phyloP scores from a whole-genome alignment of 2,329 filamentous ascomycete species.

The Cladophialophora carrionii region DNA sequence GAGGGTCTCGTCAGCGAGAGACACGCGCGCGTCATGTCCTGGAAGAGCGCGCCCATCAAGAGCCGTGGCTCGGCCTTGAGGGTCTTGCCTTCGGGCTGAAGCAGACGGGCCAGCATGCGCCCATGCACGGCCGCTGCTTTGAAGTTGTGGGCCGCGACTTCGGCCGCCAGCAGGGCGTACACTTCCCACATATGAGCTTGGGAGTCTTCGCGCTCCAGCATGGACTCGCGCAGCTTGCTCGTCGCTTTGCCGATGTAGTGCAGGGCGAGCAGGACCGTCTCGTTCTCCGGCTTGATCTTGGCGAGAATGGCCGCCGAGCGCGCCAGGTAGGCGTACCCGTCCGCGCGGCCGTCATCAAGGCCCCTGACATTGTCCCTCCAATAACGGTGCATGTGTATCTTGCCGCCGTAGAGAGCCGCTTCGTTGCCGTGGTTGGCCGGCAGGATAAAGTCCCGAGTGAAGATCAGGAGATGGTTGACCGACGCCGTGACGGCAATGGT shows the following conservation, averaged over 20 bases:
- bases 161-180: constrained; percentile 24
- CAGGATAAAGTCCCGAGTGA: constrained; percentile 18
- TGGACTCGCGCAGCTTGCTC: constrained; percentile 13
- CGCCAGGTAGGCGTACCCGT: constrained; percentile 18
- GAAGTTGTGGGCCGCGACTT: constrained; percentile 21
- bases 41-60: constrained; percentile 11
- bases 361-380: constrained; percentile 14
- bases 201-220: background rate
- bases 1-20: constrained; percentile 15
- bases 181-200: constrained; percentile 11
- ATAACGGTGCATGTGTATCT: constrained; percentile 2
- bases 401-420: background rate
- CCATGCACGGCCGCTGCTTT: constrained; percentile 19
- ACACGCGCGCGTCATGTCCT: constrained; percentile 18
- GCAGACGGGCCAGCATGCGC: constrained; percentile 14
- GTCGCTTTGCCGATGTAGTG: constrained; percentile 16
- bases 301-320: constrained; percentile 7
- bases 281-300: background rate
- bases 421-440: constrained; percentile 12
- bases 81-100: constrained; percentile 14
- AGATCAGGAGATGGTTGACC: constrained; percentile 18
- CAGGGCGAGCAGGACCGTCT: constrained; percentile 6
- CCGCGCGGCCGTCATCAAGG: constrained; percentile 8
- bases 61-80: constrained; percentile 6
- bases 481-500: constrained; percentile 7